These are phyloP conservation scores for Torulaspora franciscae DNA, from an alignment of 805 yeast genomes.

Conservation along the genomic window DNA sequence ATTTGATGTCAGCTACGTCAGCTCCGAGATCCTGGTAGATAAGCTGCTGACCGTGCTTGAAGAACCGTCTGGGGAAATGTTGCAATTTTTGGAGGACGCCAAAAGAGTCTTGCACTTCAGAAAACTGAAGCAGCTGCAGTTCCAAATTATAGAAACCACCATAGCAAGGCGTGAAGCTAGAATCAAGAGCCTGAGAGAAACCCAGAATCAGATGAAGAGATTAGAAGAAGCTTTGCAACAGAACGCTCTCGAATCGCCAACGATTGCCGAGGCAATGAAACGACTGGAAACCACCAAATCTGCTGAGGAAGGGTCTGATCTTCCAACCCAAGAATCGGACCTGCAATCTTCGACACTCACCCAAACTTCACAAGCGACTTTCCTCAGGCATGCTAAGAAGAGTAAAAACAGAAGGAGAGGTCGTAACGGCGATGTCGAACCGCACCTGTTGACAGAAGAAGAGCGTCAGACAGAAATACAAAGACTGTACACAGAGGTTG, in stretches of 20 bases:
- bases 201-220: conserved; percentile 33
- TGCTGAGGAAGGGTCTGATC: background rate
- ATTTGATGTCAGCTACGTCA: conserved; percentile 64
- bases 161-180: conserved; percentile 35
- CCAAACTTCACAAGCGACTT: background rate
- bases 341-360: background rate
- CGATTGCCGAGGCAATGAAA: conserved; percentile 18
- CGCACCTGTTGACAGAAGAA: conserved; percentile 32
- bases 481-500: conserved; percentile 36
- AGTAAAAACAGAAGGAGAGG: conserved; percentile 1
- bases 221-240: conserved; percentile 34
- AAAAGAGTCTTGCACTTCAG: conserved; percentile 54
- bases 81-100: conserved; percentile 34
- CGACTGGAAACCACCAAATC: conserved; percentile 8
- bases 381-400: conserved; percentile 1
- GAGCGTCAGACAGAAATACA: conserved; percentile 39
- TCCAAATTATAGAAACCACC: conserved; percentile 39
- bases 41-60: conserved; percentile 38
- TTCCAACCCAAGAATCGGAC: background rate
- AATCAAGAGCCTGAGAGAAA: conserved; percentile 32
- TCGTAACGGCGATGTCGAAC: conserved; percentile 25
- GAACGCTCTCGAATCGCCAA: conserved; percentile 37
- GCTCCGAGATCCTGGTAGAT: conserved; percentile 42
- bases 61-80: conserved; percentile 39
- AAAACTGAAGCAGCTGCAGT: conserved; percentile 51